Evolutionary conservation across 306 rosid species (phyloP).

Genomic region (Sicyos baderoa): DNA sequence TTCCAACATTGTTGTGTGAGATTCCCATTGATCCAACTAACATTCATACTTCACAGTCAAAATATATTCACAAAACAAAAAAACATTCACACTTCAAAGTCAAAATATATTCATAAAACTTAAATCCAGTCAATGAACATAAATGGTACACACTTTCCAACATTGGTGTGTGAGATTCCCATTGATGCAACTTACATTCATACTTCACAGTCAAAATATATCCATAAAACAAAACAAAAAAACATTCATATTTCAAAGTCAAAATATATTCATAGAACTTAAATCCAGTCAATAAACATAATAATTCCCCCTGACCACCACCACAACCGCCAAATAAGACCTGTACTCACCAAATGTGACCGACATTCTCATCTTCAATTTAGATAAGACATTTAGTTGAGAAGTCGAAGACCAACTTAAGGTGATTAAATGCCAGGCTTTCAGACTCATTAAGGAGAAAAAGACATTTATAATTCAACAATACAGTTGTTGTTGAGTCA

Average conservation of each 20-base stretch:
- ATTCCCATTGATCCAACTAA: neutral
- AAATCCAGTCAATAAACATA: neutral
- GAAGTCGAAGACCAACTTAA: conserved; percentile 7
- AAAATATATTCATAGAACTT: neutral
- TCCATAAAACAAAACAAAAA: neutral
- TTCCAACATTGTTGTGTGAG: neutral
- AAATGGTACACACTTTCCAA: neutral
- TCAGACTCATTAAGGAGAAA: neutral
- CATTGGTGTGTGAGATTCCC: neutral
- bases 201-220: neutral
- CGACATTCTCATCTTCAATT: neutral
- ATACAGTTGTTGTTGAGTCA: neutral
- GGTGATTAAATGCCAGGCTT: conserved; percentile 6
- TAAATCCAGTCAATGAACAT: neutral
- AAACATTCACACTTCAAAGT: too few species aligned
- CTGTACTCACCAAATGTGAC: conserved; percentile 1
- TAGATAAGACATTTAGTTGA: conserved; percentile 1
- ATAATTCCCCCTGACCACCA: conserved; percentile 12
- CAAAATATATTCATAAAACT: neutral
- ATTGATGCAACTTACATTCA: conserved; percentile 1
- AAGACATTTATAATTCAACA: neutral
- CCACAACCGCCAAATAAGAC: conserved; percentile 8
- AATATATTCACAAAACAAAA: too few species aligned
- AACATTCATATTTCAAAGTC: conserved; percentile 7
- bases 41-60: neutral